Conservation (phyloP, 345 rosid species). For the Moricandia moricandioides region DNA sequence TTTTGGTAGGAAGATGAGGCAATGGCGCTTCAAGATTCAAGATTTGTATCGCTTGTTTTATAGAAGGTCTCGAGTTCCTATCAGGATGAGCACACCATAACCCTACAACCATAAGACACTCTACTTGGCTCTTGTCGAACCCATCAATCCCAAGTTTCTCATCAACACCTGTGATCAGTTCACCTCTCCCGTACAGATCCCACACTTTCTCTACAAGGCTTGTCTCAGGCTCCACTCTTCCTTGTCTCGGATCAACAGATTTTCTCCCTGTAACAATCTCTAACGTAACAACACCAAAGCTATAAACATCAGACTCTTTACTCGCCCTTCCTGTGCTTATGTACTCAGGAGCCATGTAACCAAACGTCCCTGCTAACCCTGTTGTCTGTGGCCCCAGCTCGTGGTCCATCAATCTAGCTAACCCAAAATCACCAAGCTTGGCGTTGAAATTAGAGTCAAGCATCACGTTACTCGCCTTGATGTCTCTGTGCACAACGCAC, state of each 20-base stretch:
- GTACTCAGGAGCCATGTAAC: slow-evolving; percentile 59
- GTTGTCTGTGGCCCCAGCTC: slow-evolving; percentile 47
- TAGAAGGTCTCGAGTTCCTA: slow-evolving; percentile 42
- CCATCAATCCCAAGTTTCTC: slow-evolving; percentile 28
- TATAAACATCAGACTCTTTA: slow-evolving; percentile 49
- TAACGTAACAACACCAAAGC: slow-evolving; percentile 46
- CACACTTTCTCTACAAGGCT: slow-evolving; percentile 56
- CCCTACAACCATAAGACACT: slow-evolving; percentile 49
- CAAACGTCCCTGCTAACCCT: slow-evolving; percentile 49
- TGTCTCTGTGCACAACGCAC: slow-evolving; percentile 59
- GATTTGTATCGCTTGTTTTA: slow-evolving; percentile 54
- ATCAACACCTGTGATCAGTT: slow-evolving; percentile 39
- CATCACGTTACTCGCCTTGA: slow-evolving; percentile 66
- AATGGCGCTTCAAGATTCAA: slow-evolving; percentile 41
- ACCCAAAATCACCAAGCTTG: slow-evolving; percentile 68
- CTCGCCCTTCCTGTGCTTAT: slow-evolving; percentile 48
- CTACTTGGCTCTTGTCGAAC: slow-evolving; percentile 40
- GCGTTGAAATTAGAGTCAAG: slow-evolving; percentile 53
- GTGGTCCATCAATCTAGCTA: slow-evolving; percentile 55
- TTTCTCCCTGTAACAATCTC: slow-evolving; percentile 48
- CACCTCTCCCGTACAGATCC: slow-evolving; percentile 41
- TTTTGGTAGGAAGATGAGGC: slow-evolving; percentile 47
- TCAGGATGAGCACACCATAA: slow-evolving; percentile 69
- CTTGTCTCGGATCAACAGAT: slow-evolving; percentile 32
- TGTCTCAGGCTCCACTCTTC: slow-evolving; percentile 13